Evolutionary conservation across 1,139 yeast species (phyloP).

Genomic region (Yamadazyma diddensiae): DNA sequence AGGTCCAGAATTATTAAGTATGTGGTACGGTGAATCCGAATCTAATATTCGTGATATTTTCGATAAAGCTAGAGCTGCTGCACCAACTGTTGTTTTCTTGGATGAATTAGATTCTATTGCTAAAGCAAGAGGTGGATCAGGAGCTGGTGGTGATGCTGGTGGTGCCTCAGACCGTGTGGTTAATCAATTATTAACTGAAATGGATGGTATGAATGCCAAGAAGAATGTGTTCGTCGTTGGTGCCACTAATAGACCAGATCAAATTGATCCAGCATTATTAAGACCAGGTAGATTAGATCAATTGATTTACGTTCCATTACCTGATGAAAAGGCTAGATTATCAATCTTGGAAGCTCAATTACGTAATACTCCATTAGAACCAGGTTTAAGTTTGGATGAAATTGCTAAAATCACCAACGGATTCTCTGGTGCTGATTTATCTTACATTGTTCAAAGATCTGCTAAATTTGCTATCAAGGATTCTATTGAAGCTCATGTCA

Average conservation of each 20-base stretch:
- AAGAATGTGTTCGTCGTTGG: constrained; percentile 98
- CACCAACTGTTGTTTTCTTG: constrained; percentile 95
- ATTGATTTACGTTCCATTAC: constrained; percentile 96
- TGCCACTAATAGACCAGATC: constrained; percentile 99
- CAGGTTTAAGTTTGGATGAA: constrained; percentile 83
- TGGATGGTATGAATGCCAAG: constrained; percentile 99
- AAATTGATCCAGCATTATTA: constrained; percentile 95
- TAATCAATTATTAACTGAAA: constrained; percentile 94
- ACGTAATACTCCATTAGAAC: constrained; percentile 97
- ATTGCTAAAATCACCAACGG: constrained; percentile 94
- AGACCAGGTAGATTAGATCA: constrained; percentile 99
- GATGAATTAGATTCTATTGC: constrained; percentile 98
- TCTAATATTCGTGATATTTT: constrained; percentile 95
- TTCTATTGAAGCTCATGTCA: constrained; percentile 82
- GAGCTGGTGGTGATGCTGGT: constrained; percentile 90
- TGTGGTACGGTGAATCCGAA: constrained; percentile 99
- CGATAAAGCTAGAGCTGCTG: constrained; percentile 98
- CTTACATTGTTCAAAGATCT: constrained; percentile 95
- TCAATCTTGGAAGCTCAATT: constrained; percentile 94
- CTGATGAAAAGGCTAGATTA: constrained; percentile 91
- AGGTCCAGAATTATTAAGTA: constrained; percentile 95
- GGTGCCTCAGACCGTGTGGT: constrained; percentile 99
- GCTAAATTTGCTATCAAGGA: constrained; percentile 99
- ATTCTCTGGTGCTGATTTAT: constrained; percentile 98
- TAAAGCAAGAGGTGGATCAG: constrained; percentile 90